These are phyloP conservation scores for Musa itinerans DNA, from an alignment of 176 grass and related monocot genomes.

Conservation along the genomic window DNA sequence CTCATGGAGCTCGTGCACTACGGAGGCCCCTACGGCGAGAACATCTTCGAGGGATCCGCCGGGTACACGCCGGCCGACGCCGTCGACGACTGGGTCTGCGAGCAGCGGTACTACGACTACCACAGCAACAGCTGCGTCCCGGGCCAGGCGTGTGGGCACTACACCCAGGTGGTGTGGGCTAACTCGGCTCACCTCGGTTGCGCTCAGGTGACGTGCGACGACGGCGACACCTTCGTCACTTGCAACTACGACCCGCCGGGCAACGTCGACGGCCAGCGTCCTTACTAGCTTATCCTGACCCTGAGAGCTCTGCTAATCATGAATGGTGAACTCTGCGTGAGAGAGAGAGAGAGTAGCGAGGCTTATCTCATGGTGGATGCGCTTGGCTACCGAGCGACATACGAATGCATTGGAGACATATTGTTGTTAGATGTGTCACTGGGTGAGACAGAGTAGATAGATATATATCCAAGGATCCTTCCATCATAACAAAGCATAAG, in stretches of 20 bases:
- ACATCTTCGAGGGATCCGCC: slow-evolving; percentile 7
- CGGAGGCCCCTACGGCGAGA: slow-evolving; percentile 1
- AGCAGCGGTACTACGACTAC: background rate
- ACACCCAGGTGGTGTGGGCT: slow-evolving; percentile 2
- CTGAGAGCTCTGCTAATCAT: background rate
- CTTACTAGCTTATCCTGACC: background rate
- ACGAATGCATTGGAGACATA: no score
- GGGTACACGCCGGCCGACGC: background rate
- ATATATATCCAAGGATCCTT: no score
- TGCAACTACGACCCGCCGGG: slow-evolving; percentile 13
- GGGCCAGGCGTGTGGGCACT: background rate
- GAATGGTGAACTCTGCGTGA: background rate
- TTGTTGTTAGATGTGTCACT: no score
- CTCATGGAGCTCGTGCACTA: slow-evolving; percentile 1
- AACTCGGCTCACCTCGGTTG: background rate
- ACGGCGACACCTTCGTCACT: slow-evolving; percentile 1
- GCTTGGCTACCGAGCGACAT: background rate
- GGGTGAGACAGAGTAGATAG: no score
- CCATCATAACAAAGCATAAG: no score
- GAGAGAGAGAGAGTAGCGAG: background rate
- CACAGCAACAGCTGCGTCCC: background rate
- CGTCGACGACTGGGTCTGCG: background rate
- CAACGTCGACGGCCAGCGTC: background rate
- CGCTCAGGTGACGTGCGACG: background rate
- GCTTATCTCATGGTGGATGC: background rate